phyloP scores from a whole-genome alignment of 495 filamentous ascomycete genomes.

The Talaromyces trachyspermus region DNA sequence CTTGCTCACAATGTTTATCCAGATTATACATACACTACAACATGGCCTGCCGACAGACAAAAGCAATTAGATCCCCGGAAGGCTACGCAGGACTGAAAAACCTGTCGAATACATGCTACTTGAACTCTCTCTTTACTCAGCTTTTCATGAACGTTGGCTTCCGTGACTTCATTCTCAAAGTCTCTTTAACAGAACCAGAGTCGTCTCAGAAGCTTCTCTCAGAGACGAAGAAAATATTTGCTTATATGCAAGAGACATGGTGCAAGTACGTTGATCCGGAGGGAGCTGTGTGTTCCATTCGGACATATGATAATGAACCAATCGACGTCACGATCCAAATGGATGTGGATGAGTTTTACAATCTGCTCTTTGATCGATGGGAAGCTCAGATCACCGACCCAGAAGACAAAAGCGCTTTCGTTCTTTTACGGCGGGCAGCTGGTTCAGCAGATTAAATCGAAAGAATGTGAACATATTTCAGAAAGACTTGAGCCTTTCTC shows the following conservation, averaged over 20 bases:
- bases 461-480: constrained; percentile 90
- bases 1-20: constrained; percentile 6
- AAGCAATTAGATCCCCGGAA: constrained; percentile 62
- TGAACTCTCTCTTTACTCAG: constrained; percentile 92
- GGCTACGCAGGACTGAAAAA: constrained; percentile 83
- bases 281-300: constrained; percentile 64
- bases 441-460: constrained; percentile 90
- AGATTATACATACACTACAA: constrained; percentile 50
- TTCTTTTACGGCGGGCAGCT: constrained; percentile 87
- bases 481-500: constrained; percentile 86
- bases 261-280: constrained; percentile 64
- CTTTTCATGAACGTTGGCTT: constrained; percentile 95
- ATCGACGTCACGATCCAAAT: constrained; percentile 89
- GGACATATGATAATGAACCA: constrained; percentile 73
- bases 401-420: constrained; percentile 69
- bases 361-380: constrained; percentile 83
- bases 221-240: constrained; percentile 77
- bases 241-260: constrained; percentile 74
- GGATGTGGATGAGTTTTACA: constrained; percentile 98
- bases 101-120: constrained; percentile 92
- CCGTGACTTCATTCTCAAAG: constrained; percentile 71
- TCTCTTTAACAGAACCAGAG: constrained; percentile 45
- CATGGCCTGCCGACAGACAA: constrained; percentile 55
- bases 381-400: constrained; percentile 68
- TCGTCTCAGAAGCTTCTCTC: constrained; percentile 60